Evolutionary conservation across 2,329 filamentous ascomycete species (phyloP), one percentile per base, ranked within the genome.

Genomic region (Lecanicillium sp.): DNA sequence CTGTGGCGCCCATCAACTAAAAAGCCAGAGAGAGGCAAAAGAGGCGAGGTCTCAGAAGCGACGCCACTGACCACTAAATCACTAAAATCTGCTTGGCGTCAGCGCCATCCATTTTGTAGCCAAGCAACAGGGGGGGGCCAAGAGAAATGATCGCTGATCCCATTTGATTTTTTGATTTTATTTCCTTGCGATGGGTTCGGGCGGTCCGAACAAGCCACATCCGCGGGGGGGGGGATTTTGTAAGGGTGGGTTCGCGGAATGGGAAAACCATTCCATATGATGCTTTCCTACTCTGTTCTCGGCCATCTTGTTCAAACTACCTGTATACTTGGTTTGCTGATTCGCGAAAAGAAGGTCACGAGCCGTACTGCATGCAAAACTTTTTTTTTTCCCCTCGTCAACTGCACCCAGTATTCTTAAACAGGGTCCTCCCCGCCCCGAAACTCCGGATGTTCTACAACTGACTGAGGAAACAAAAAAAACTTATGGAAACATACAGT

Each of bases 11-110:
- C 23, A 20, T 48, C 36, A 27, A 26, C 17, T 15, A 29, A 14
- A 8, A 8, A 29, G 27, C 27, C 27, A 14, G 12, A 35, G 14
- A n/a, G 32, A 15, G 32, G 32, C 6, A 15, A 11, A 11, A 30
- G 14, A 15, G 15, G n/a, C 9, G 35, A 9, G 35, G n/a, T 17
- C 17, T 27, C 23, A 17, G 5, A 3, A 6, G n/a, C n/a, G n/a
- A 36, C 5, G n/a, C 30, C 2, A 23, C n/a, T n/a, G 2, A 19
- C 14, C 10, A n/a, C 20, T 23, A 21, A 10, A 11, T 35, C 43
- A 45, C 43, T 12, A 4, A 23, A 47, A 21, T 33, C 44, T 23
- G 33, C 36, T 47, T 47, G 44, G 44, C 44, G 27, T 47, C 36
- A 32, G 44, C 24, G 45, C 23, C 27, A 21, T n/a, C 11, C 8